Conservation (phyloP, 1,139 yeast species). For the Zygoascus hellenicus region DNA sequence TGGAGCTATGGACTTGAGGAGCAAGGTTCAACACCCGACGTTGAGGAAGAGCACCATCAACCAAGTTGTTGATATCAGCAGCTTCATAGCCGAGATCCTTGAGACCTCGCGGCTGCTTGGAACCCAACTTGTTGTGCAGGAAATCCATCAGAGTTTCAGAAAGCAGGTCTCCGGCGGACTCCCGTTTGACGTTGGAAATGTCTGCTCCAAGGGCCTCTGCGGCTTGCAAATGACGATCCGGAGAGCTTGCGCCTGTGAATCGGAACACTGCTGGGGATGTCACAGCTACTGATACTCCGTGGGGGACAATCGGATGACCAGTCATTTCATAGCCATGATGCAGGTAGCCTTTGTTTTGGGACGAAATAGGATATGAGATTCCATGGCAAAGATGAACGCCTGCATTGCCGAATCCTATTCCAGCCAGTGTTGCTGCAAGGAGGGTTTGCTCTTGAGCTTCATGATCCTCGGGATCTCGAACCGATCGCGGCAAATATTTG, state of each 20-base stretch:
- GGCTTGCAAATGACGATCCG: constrained; percentile 37
- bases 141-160: constrained; percentile 35
- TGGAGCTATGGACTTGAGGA: constrained; percentile 29
- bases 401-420: constrained; percentile 40
- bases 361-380: constrained; percentile 37
- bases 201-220: constrained; percentile 38
- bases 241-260: constrained; percentile 38
- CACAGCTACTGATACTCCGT: constrained; percentile 39
- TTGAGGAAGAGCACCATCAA: constrained; percentile 39
- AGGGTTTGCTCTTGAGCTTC: constrained; percentile 39
- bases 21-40: constrained; percentile 37
- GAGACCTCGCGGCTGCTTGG: constrained; percentile 35
- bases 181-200: constrained; percentile 34
- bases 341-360: constrained; percentile 36
- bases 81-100: constrained; percentile 32
- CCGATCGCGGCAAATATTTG: constrained; percentile 37
- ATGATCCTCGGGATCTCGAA: constrained; percentile 34
- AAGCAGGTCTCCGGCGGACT: constrained; percentile 37
- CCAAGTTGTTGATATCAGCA: constrained; percentile 33
- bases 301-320: constrained; percentile 38
- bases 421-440: constrained; percentile 40
- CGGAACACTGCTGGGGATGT: constrained; percentile 39
- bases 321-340: constrained; percentile 36
- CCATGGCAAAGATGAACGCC: constrained; percentile 42
- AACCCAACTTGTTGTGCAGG: constrained; percentile 32